Evolutionary conservation across 176 grass and related monocot genomes (phyloP), one percentile per base, ranked within the genome.

Genomic region (Avena insularis): DNA sequence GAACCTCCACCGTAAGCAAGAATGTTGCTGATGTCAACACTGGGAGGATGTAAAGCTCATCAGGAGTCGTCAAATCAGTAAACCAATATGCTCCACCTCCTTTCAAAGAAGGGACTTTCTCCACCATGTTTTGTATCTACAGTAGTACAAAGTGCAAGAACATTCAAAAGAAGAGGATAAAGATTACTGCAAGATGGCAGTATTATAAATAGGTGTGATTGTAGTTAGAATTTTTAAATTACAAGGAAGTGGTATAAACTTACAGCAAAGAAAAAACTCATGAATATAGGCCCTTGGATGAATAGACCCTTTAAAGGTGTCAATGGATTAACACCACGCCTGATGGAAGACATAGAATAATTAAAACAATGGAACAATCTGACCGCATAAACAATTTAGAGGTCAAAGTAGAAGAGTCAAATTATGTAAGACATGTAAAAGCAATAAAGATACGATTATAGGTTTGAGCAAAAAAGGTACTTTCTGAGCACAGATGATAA

Each of bases 101-200:
- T 93, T 98, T 98, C 23, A 98, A 74, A 63, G 94, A 98, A 64
- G 94, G 94, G 59, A 96, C 94, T 89, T 99, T 96, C 83, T 99
- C 94, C 80, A 94, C 94, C 94, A 99, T 99, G 61, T 96, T 96
- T 85, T 87, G 85, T 81, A 99, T 99, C 97, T 99, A 83, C 51
- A 94, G 45, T 79, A 4, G 73, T n/a, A 78, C 5, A 56, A 78
- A 4, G 71, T 36, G n/a, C n/a, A 65, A 80, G 1, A 73, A 72
- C 43, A 59, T 64, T 36, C 79, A 69, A 77, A 49, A 79, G 14
- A 55, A 85, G 77, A 43, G 40, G 40, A 35, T 68, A 40, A 90
- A 90, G 35, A 9, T 47, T 85, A 54, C 61, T 53, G 67, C 25
- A 40, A 29, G 1, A 64, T 40, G 75, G 71, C 25, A 53, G 21